phyloP scores from a whole-genome alignment of 345 rosid species.

The Eutrema heterophyllum region DNA sequence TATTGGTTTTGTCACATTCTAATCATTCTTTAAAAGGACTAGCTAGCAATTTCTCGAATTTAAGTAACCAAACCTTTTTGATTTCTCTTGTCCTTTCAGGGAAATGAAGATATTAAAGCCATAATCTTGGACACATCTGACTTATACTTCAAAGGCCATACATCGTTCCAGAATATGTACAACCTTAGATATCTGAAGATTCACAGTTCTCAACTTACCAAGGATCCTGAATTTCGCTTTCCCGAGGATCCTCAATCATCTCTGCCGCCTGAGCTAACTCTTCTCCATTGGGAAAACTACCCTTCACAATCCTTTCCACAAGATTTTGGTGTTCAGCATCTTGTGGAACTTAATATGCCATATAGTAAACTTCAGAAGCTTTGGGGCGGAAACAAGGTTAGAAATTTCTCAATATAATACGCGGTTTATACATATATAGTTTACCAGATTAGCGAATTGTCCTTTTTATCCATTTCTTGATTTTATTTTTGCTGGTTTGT shows the following conservation, averaged over 20 bases:
- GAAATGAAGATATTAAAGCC: conserved; percentile 7
- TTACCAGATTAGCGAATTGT: background rate
- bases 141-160: background rate
- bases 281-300: conserved; percentile 17
- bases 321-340: background rate
- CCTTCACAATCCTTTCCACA: conserved; percentile 22
- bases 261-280: background rate
- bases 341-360: no score
- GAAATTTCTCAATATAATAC: background rate
- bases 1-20: background rate
- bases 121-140: conserved; percentile 2
- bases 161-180: background rate
- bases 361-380: conserved; percentile 5
- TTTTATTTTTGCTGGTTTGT: background rate
- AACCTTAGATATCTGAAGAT: conserved; percentile 16
- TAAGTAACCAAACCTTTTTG: background rate
- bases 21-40: no score
- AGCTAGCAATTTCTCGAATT: background rate
- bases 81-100: conserved; percentile 1
- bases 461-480: background rate
- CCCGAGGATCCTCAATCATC: background rate
- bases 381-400: conserved; percentile 17
- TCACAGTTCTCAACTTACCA: no score
- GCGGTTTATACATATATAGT: background rate
- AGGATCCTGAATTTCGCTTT: background rate